Percentiles rank a stretch among this genome's conserved stretches.
Conservation (phyloP, 2,329 filamentous ascomycete genomes). For the Beauveria sp. region DNA sequence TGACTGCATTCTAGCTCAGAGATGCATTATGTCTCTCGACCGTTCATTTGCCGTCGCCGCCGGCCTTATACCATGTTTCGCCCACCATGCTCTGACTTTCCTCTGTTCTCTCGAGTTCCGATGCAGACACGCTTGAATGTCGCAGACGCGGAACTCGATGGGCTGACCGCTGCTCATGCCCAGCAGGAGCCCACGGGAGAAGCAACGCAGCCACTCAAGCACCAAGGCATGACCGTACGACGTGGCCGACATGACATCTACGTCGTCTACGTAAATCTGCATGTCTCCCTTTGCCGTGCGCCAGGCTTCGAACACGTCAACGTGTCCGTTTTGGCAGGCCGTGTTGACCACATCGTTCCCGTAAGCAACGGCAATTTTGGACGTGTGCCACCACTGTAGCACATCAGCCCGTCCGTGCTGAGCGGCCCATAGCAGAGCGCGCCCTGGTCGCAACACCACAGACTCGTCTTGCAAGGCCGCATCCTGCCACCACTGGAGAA, state of each 20-base stretch:
- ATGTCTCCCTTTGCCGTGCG: constrained; percentile 58
- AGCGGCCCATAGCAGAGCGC: constrained; percentile 74
- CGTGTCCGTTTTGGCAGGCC: constrained; percentile 77
- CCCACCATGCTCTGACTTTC: constrained; percentile 80
- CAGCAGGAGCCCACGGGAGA: constrained; percentile 47
- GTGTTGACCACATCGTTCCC: constrained; percentile 77
- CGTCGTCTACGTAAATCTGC: constrained; percentile 67
- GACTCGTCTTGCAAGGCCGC: constrained; percentile 52
- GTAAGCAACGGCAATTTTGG: constrained; percentile 70
- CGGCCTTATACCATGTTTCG: constrained; percentile 53
- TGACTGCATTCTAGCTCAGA: neutral
- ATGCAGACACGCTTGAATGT: constrained; percentile 90
- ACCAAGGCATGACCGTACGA: constrained; percentile 79
- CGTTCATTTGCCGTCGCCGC: neutral
- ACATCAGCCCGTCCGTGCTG: constrained; percentile 73
- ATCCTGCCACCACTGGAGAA: constrained; percentile 90
- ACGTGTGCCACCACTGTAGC: constrained; percentile 82
- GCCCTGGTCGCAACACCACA: constrained; percentile 67
- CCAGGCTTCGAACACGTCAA: constrained; percentile 79
- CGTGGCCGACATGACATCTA: constrained; percentile 79
- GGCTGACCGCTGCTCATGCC: constrained; percentile 52
- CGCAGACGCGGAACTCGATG: constrained; percentile 90
- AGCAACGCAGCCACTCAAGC: constrained; percentile 85
- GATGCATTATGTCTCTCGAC: neutral
- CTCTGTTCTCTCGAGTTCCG: constrained; percentile 72